Evolutionary conservation across 2,329 filamentous ascomycete species (phyloP), one percentile per base, ranked within the genome.

Genomic region (Ophiostoma fasciatum): DNA sequence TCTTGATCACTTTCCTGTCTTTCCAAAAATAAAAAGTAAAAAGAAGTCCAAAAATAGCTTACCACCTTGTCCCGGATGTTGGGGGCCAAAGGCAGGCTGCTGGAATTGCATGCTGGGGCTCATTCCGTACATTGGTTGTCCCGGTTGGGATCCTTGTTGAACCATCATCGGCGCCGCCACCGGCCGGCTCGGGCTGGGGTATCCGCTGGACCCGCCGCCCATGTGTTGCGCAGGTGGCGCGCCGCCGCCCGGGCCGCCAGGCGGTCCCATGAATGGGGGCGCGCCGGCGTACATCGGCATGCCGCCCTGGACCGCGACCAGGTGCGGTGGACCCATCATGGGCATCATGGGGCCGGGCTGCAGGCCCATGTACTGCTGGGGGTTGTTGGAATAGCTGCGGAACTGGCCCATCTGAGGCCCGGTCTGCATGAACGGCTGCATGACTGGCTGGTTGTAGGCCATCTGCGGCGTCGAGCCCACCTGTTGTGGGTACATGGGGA

Each of bases 71-170:
- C 72, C 43, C 19, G 35, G 71, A 46, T 81, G 80, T 46, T 80
- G 80, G 22, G 74, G 71, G 40, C 66, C 64, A 56, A 79, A 85
- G 36, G 74, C 72, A 26, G 80, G 79, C 52, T 84, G 81, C 49
- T 76, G 79, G 51, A 79, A 82, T 51, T 78, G 78, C 57, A 78
- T 68, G 36, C 66, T 76, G 29, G 78, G 78, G 49, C 77, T 81
- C 77, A 87, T 82, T 44, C 71, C 80, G 63, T 71, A 87, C 60
- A 64, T 73, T 49, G 62, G 74, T 52, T 92, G 84, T 28, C 87
- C 85, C 55, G 93, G 87, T 51, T 94, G 88, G 20, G 87, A 94
- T 37, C 83, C 83, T 59, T 94, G 84, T 46, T 87, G 87, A 49
- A 78, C 82, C 88, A 96, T 96, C 77, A 92, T 84, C 2, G 83